Percentiles rank a stretch among this genome's conserved stretches.
These are phyloP conservation scores for Suillus paluster DNA, from an alignment of 768 basidiomycete genomes.

Conservation along the genomic window DNA sequence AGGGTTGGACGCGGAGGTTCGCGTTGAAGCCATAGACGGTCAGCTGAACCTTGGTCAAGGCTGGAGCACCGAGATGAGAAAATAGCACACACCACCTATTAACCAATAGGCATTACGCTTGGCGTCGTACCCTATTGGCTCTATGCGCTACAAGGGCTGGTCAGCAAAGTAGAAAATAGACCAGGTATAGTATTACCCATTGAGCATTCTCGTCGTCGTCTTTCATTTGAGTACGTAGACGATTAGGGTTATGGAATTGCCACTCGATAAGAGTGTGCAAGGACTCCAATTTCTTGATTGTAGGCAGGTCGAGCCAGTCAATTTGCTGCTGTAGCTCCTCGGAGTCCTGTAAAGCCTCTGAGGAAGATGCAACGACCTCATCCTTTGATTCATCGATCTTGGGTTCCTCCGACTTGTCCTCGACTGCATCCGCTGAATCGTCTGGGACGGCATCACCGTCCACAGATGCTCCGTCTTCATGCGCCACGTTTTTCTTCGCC, in stretches of 20 bases:
- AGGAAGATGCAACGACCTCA: constrained; percentile 25
- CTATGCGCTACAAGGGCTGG: constrained; percentile 63
- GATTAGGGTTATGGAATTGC: constrained; percentile 82
- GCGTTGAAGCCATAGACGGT: constrained; percentile 90
- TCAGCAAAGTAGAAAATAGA: constrained; percentile 5
- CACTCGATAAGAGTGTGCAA: constrained; percentile 78
- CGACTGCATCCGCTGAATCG: background rate
- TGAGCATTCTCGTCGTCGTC: constrained; percentile 75
- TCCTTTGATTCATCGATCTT: constrained; percentile 17
- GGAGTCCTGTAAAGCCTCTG: constrained; percentile 23
- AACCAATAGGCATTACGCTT: constrained; percentile 84
- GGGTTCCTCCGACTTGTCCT: constrained; percentile 8
- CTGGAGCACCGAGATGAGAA: background rate
- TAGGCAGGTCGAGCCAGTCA: constrained; percentile 74
- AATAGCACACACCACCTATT: constrained; percentile 64
- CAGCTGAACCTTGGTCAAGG: constrained; percentile 47
- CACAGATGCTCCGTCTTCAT: constrained; percentile 18
- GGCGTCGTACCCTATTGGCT: constrained; percentile 84
- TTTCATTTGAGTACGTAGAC: constrained; percentile 74
- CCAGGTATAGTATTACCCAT: constrained; percentile 60
- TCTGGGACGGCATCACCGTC: constrained; percentile 11
- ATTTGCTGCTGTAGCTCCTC: constrained; percentile 46
- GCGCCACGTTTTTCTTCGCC: constrained; percentile 1
- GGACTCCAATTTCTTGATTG: constrained; percentile 75
- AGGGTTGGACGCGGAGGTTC: constrained; percentile 51